Base-by-base conservation (phyloP, 1,284 basidiomycete genomes). In the Chondrostereum purpureum region DNA sequence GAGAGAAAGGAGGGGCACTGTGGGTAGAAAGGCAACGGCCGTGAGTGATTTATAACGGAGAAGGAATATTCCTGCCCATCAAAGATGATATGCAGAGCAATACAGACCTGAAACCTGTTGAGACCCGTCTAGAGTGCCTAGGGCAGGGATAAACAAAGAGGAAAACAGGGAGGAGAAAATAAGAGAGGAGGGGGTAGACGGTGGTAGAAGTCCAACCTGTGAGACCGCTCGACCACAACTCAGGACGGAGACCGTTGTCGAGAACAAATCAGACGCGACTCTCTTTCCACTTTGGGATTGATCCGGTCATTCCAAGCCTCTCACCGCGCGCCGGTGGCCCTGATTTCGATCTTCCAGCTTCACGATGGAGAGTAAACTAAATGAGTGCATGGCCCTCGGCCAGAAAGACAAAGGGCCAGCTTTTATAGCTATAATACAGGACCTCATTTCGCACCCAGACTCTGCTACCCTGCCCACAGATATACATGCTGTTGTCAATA, bases 331-430 rank as follows among this genome's bases (percentile, higher is more conserved):
- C 16, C 18, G 5, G 12, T 11, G 35, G 27, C 8, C 8, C n/a
- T 31, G 27, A 31, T 31, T n/a, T n/a, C 8, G 27, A 31, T 31
- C 21, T 27, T 39, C 16, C 36, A 43, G 43, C 36, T 35, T 46
- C 39, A 42, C 24, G 42, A 87, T 88, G 84, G 82, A 89, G 42
- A 59, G 61, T 44, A 80, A 75, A 62, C 72, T 90, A 43, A 59
- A 75, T 0, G 77, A 83, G 51, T 67, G 82, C 42, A 67, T 75
- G 0, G 57, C 75, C n/a, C 75, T 88, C 51, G 69, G 66, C 44
- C 89, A 92, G 65, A 91, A 89, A 58, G 88, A 92, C 63, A 89
- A 89, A 58, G 83, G 77, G 0, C 72, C 80, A n/a, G 84, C 83
- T 2, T 93, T 88, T 58, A 72, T 77, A 42, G 69, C 73, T 8